Conservation (phyloP, 2,329 filamentous ascomycete genomes). For the Grosmannia huntii region DNA sequence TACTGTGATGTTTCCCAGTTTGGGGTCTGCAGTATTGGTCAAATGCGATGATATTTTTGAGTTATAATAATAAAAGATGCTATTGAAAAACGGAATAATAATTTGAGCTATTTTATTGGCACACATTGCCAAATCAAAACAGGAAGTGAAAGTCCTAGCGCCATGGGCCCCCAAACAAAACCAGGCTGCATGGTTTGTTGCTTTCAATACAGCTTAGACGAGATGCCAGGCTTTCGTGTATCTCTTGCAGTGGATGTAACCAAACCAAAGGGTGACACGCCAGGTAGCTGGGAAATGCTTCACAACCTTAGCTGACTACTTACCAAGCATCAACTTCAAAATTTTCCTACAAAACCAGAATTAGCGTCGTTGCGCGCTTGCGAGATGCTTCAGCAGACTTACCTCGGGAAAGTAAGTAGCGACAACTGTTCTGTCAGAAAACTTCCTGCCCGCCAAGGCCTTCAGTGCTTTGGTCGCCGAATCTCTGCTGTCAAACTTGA, state of each 20-base stretch:
- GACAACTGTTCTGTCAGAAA: constrained; percentile 90
- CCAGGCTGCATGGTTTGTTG: too few relatives aligned
- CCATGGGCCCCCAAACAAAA: not conserved
- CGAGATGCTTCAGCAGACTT: constrained; percentile 15
- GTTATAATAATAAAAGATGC: too few relatives aligned
- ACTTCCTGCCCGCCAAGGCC: constrained; percentile 88
- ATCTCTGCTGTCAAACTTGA: constrained; percentile 76
- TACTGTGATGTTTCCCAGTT: not conserved
- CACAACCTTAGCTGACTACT: not conserved
- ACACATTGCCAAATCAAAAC: not conserved
- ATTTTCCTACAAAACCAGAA: constrained; percentile 53
- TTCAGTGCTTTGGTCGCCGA: constrained; percentile 74
- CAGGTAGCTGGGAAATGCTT: not conserved
- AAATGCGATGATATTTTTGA: too few relatives aligned
- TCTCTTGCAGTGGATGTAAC: not conserved
- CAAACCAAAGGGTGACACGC: not conserved
- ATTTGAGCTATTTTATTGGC: too few relatives aligned
- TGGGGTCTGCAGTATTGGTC: too few relatives aligned
- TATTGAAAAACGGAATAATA: not conserved
- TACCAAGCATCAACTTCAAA: constrained; percentile 89
- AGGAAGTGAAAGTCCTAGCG: not conserved
- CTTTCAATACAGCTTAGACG: too few relatives aligned
- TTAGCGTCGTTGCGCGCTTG: not conserved
- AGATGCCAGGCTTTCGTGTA: not conserved
- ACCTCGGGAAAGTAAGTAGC: constrained; percentile 94